Conservation (phyloP, 1,139 yeast genomes). For the Debaryomyces fabryi region DNA sequence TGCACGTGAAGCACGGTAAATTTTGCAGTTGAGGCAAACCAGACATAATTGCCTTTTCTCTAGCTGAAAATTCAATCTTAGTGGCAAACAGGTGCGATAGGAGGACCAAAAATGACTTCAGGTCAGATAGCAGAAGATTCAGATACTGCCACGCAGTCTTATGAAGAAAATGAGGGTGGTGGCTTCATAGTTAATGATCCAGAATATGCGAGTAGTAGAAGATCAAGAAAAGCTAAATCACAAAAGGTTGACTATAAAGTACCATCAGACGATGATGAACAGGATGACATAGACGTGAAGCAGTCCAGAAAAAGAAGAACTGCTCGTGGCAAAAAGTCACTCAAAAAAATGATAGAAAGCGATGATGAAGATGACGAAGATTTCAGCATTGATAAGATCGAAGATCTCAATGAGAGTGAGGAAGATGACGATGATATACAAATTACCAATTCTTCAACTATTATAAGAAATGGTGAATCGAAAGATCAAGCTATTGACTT, state of each 20-base stretch:
- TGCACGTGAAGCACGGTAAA: conserved; percentile 2
- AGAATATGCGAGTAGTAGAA: conserved; percentile 20
- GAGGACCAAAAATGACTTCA: conserved; percentile 1
- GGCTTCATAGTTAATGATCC: conserved; percentile 49
- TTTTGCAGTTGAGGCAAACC: conserved; percentile 4
- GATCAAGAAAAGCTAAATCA: conserved; percentile 21
- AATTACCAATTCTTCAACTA: conserved; percentile 16
- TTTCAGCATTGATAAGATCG: conserved; percentile 30
- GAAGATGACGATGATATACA: conserved; percentile 32
- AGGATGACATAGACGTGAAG: conserved; percentile 14
- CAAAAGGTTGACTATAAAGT: conserved; percentile 26
- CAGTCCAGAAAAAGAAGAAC: conserved; percentile 7
- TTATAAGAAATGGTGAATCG: conserved; percentile 23
- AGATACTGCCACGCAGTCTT: conserved; percentile 2
- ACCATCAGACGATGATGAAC: conserved; percentile 24
- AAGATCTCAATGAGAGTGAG: conserved; percentile 25
- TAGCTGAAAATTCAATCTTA: not conserved
- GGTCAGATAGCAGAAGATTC: conserved; percentile 1
- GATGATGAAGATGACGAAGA: conserved; percentile 28
- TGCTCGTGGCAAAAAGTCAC: conserved; percentile 16
- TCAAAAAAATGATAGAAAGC: conserved; percentile 17
- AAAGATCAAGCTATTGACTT: conserved; percentile 27
- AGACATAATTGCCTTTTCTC: not conserved
- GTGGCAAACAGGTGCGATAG: not conserved
- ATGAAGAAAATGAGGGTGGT: conserved; percentile 26